A percentile compares a stretch with the other conserved stretches of the same genome.
Evolutionary conservation across 345 rosid species (phyloP).

Genomic region (Brassica nigra): DNA sequence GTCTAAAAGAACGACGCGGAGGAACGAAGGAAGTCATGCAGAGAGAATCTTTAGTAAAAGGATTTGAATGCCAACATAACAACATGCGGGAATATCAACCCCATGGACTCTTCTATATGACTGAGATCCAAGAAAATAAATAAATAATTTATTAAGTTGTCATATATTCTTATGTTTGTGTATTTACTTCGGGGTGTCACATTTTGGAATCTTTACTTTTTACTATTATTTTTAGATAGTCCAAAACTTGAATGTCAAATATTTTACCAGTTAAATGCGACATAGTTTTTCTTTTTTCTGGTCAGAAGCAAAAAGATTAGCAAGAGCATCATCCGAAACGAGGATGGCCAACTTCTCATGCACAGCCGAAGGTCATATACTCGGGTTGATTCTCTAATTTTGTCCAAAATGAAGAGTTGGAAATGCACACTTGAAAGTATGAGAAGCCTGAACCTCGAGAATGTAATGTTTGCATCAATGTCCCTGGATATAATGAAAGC

Average conservation of each 20-base stretch:
- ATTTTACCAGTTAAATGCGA: neutral
- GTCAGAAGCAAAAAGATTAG: neutral
- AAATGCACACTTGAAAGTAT: neutral
- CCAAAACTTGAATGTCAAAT: constrained; percentile 26
- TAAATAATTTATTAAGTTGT: neutral
- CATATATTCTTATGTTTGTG: constrained; percentile 26
- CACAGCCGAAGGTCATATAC: neutral
- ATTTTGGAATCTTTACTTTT: neutral
- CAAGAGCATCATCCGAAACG: neutral
- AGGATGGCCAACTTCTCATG: neutral
- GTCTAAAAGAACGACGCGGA: constrained; percentile 33
- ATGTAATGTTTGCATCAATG: too few relatives aligned
- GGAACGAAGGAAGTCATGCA: constrained; percentile 29
- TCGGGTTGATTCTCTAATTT: neutral
- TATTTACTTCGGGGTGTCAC: constrained; percentile 7
- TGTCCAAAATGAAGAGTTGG: neutral
- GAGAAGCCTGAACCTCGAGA: neutral
- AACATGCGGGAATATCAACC: neutral
- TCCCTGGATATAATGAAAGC: too few relatives aligned
- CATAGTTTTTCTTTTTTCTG: neutral
- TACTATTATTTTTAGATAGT: constrained; percentile 8
- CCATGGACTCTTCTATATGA: too few relatives aligned
- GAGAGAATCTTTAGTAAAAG: constrained; percentile 7
- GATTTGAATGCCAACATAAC: neutral
- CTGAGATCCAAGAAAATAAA: neutral